Evolutionary conservation across 768 basidiomycete species (phyloP).

Genomic region (Mycena albidolilacea): DNA sequence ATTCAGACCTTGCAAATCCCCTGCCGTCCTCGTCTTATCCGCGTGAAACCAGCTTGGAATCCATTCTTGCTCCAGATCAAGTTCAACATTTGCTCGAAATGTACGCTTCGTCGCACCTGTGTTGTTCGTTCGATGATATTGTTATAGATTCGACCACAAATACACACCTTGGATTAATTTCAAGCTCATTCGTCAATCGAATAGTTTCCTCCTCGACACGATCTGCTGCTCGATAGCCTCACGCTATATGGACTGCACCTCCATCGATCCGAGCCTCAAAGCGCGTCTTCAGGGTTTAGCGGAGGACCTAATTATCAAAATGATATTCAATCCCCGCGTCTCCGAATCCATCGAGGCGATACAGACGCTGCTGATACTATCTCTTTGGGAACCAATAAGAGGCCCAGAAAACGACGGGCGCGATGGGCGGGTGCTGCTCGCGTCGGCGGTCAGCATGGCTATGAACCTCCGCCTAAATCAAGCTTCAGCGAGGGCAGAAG

Average conservation of each 20-base stretch:
- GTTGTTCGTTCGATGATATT: neutral
- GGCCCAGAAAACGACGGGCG: too few relatives aligned
- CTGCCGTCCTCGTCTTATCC: too few relatives aligned
- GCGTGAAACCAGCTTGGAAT: slow-evolving; percentile 45
- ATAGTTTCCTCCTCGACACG: slow-evolving; percentile 50
- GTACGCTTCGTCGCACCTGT: slow-evolving; percentile 40
- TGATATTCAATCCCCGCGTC: slow-evolving; percentile 56
- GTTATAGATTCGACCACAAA: slow-evolving; percentile 52
- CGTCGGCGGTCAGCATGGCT: too few relatives aligned
- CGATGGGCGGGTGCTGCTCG: too few relatives aligned
- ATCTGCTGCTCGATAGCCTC: slow-evolving; percentile 60
- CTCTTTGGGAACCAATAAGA: too few relatives aligned
- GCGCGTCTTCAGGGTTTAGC: slow-evolving; percentile 55
- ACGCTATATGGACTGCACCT: slow-evolving; percentile 48
- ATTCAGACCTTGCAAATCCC: slow-evolving; percentile 32
- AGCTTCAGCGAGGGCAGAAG: too few relatives aligned
- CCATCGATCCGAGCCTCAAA: slow-evolving; percentile 30
- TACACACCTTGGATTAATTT: slow-evolving; percentile 59
- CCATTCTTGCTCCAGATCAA: slow-evolving; percentile 50
- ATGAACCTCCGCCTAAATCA: too few relatives aligned
- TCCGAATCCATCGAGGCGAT: slow-evolving; percentile 29
- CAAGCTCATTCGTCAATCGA: slow-evolving; percentile 47
- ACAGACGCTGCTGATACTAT: too few relatives aligned
- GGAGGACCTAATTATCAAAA: slow-evolving; percentile 56
- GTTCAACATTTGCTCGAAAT: slow-evolving; percentile 49